Evolutionary conservation across 805 yeast genomes (phyloP).

Genomic region (Pichia scutulata): DNA sequence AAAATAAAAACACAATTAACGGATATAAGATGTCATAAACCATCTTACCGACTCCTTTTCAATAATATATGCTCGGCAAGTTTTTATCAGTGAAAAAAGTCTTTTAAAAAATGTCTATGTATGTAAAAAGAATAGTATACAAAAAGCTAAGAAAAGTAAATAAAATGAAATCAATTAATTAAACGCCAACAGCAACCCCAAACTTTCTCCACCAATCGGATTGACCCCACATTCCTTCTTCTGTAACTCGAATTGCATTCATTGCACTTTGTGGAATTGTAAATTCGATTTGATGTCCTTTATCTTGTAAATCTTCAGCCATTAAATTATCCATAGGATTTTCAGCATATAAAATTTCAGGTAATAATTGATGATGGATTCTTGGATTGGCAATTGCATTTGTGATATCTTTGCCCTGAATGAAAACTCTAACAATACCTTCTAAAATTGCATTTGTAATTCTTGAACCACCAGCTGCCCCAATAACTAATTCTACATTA

Average conservation of each 20-base stretch:
- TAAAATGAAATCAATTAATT: not conserved
- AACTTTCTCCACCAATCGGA: conserved; percentile 87
- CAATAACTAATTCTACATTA: conserved; percentile 60
- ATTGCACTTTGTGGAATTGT: conserved; percentile 45
- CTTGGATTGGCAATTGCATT: conserved; percentile 75
- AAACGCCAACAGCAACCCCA: conserved; percentile 66
- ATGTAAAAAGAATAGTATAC: not conserved
- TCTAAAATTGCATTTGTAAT: conserved; percentile 79
- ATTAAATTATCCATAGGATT: conserved; percentile 37
- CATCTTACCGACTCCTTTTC: no score
- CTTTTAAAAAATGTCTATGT: not conserved
- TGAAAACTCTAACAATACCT: conserved; percentile 61
- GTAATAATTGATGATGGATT: conserved; percentile 82
- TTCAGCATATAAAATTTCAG: conserved; percentile 61
- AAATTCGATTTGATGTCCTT: conserved; percentile 44
- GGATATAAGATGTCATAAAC: no score
- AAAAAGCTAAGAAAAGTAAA: not conserved
- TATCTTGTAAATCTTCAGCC: conserved; percentile 27
- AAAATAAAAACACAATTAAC: no score
- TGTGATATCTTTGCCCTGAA: conserved; percentile 49
- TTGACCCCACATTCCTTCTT: conserved; percentile 58
- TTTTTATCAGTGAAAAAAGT: no score
- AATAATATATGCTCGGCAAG: no score
- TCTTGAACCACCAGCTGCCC: conserved; percentile 92
- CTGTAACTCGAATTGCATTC: conserved; percentile 40